These are phyloP conservation scores for Trichoderma sp. DNA, from an alignment of 2,329 filamentous ascomycete species.

Conservation along the genomic window DNA sequence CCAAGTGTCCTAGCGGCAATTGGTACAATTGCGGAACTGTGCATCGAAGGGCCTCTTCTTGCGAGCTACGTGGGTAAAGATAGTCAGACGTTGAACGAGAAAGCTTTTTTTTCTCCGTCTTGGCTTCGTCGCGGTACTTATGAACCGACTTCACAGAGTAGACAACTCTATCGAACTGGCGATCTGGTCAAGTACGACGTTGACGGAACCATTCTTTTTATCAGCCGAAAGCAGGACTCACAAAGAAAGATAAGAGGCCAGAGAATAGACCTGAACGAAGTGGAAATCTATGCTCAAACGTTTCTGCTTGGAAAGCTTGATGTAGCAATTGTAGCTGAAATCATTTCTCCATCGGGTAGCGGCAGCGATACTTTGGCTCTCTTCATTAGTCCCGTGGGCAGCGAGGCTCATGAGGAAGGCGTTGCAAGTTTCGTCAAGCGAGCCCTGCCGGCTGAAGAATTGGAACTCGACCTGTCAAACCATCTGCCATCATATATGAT, in stretches of 20 bases:
- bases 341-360: neutral
- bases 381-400: neutral
- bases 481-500: constrained; percentile 6
- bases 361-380: constrained; percentile 1
- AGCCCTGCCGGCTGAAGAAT: neutral
- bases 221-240: constrained; percentile 4
- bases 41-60: constrained; percentile 6
- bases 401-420: neutral
- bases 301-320: neutral
- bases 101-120: neutral
- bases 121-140: neutral
- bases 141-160: neutral
- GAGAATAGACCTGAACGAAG: constrained; percentile 41
- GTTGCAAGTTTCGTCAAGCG: neutral
- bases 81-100: neutral
- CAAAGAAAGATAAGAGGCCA: constrained; percentile 38
- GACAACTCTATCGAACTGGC: constrained; percentile 2
- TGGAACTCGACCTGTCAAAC: neutral
- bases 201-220: neutral
- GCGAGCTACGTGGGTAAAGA: neutral
- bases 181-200: constrained; percentile 8
- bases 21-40: constrained; percentile 3
- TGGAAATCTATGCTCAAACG: constrained; percentile 13
- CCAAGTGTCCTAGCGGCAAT: neutral
- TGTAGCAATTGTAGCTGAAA: constrained; percentile 15